Evolutionary conservation across 2,329 filamentous ascomycete genomes (phyloP).

Genomic region (Trichoderma gracile): DNA sequence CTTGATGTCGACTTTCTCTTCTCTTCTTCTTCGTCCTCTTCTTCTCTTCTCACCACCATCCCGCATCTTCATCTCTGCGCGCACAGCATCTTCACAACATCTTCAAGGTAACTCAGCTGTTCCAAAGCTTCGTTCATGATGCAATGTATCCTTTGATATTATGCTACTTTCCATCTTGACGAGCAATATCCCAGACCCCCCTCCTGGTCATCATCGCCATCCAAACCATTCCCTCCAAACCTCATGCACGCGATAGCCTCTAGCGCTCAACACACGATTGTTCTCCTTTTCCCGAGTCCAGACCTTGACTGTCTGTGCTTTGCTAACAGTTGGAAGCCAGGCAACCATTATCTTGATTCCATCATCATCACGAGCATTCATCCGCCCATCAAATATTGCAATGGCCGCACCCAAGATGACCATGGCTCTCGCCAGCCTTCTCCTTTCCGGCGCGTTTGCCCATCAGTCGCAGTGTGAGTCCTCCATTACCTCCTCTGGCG

Average conservation of each 20-base stretch:
- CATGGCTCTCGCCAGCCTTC: constrained; percentile 31
- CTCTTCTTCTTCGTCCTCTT: constrained; percentile 10
- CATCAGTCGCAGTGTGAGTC: constrained; percentile 12
- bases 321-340: neutral
- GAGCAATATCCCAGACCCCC: neutral
- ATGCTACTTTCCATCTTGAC: neutral
- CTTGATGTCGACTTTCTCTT: neutral
- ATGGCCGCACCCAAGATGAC: constrained; percentile 38
- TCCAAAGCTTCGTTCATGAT: neutral
- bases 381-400: neutral
- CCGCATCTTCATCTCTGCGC: constrained; percentile 6
- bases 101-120: neutral
- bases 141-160: neutral
- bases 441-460: constrained; percentile 28
- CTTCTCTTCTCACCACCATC: constrained; percentile 1
- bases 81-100: neutral
- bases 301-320: too few relatives aligned
- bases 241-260: neutral
- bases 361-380: neutral
- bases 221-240: neutral
- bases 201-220: neutral
- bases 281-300: neutral
- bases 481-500: too few relatives aligned
- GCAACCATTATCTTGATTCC: neutral
- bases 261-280: too few relatives aligned